Conservation (phyloP, 352 stramenopile species). For the Ophiocytium majus region DNA sequence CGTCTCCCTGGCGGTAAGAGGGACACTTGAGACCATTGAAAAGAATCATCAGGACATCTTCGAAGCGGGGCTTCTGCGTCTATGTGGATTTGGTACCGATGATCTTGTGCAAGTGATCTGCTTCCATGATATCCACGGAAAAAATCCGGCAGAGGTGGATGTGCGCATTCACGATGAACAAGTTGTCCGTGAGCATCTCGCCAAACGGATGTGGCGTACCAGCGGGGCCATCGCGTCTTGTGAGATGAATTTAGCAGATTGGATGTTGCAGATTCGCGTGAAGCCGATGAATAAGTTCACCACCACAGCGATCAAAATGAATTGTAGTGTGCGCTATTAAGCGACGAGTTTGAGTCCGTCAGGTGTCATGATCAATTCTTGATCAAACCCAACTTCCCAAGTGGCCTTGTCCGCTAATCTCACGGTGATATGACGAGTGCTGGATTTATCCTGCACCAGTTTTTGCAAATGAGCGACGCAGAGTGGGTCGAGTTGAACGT, state of each 20-base stretch:
- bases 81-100: background rate
- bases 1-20: no score
- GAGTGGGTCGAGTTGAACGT: no score
- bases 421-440: no score
- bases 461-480: no score
- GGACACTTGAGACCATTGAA: no score
- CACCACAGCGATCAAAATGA: slow-evolving; percentile 6
- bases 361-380: no score
- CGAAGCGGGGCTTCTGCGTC: background rate
- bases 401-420: no score
- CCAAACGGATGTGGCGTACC: no score
- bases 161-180: background rate
- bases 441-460: no score
- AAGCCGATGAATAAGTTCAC: slow-evolving; percentile 18
- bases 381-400: no score
- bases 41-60: slow-evolving; percentile 11
- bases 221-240: background rate
- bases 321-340: background rate
- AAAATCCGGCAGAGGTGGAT: background rate
- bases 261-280: background rate
- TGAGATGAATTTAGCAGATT: background rate
- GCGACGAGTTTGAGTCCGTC: no score
- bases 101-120: background rate
- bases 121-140: slow-evolving; percentile 9
- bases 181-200: no score